Base-by-base conservation (phyloP, 352 stramenopile species). In the Globisporangium paroecandrum region DNA sequence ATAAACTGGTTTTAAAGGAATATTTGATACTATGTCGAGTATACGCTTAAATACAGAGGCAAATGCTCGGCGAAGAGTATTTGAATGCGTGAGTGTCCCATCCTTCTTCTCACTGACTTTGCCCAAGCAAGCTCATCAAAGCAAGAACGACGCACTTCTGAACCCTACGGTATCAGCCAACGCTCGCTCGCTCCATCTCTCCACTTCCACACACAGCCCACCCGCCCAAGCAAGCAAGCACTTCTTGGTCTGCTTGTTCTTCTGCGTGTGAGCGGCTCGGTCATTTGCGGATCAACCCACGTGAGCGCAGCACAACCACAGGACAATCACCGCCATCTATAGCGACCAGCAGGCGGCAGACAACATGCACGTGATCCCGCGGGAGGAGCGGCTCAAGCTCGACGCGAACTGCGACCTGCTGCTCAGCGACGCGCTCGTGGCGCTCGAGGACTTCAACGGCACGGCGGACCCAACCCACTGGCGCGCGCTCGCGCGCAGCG, bases 381-480 rank as follows among this genome's bases (percentile, higher is more conserved):
- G 69, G 5, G 69, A 82, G 47, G 76, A 89, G 71, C 79, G 78
- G 18, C 59, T 74, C 46, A 61, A 64, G 43, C 80, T 61, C 27
- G 79, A 89, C 53, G 70, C 74, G 51, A 70, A 73, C 29, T 86
- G 78, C 51, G 77, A 89, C 56, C 67, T 66, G 47, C 56, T 82
- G 20, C 71, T 89, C 54, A 75, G 78, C 59, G 82, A 90, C 49
- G 73, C 77, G 27, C 66, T 88, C 47, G 77, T 70, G 13, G 76
- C 71, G 18, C 74, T 87, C 59, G 68, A 73, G 18, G 62, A 54
- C 10, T 85, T 79, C 73, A 77, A 89, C 66, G 77, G 69, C 43
- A 62, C 62, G 0, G 47, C 83, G 41, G 72, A 78, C 34, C 61
- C 63, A 18, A 25, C n/a, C 0, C 62, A 82, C 29, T 90, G 76